Conservation (phyloP, 140 eudicot species). For the Ambrosia hybrid region DNA sequence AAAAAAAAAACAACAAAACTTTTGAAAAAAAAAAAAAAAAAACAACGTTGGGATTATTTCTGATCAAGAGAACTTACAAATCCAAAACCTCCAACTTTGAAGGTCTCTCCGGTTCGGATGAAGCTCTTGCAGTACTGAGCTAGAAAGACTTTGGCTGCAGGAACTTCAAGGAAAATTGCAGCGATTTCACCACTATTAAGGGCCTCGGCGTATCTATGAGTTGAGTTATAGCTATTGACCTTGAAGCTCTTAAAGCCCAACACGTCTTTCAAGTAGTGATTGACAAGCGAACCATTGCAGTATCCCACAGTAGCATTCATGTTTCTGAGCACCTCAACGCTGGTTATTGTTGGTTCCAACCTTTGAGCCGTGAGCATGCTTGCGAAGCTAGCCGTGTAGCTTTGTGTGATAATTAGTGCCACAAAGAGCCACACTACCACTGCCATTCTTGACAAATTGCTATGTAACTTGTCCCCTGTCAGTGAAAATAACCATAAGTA, state of each 20-base stretch:
- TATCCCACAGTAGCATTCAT: slow-evolving; percentile 50
- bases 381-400: slow-evolving; percentile 52
- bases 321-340: slow-evolving; percentile 43
- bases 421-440: slow-evolving; percentile 55
- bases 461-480: slow-evolving; percentile 46
- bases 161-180: slow-evolving; percentile 49
- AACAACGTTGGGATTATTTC: neutral
- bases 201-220: slow-evolving; percentile 40
- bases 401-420: slow-evolving; percentile 40
- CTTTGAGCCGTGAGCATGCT: slow-evolving; percentile 59
- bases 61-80: slow-evolving; percentile 37
- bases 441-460: slow-evolving; percentile 47
- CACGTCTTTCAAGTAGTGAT: slow-evolving; percentile 39
- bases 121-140: slow-evolving; percentile 61
- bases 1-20: too few species aligned
- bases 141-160: slow-evolving; percentile 53
- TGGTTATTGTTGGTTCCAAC: slow-evolving; percentile 48
- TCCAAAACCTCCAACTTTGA: slow-evolving; percentile 59
- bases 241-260: slow-evolving; percentile 30
- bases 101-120: slow-evolving; percentile 45
- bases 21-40: too few species aligned
- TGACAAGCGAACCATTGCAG: slow-evolving; percentile 42
- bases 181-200: slow-evolving; percentile 41
- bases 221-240: slow-evolving; percentile 37
- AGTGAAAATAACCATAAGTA: neutral